Base-by-base conservation (phyloP, 1,139 yeast species). In the Geotrichum candidum region DNA sequence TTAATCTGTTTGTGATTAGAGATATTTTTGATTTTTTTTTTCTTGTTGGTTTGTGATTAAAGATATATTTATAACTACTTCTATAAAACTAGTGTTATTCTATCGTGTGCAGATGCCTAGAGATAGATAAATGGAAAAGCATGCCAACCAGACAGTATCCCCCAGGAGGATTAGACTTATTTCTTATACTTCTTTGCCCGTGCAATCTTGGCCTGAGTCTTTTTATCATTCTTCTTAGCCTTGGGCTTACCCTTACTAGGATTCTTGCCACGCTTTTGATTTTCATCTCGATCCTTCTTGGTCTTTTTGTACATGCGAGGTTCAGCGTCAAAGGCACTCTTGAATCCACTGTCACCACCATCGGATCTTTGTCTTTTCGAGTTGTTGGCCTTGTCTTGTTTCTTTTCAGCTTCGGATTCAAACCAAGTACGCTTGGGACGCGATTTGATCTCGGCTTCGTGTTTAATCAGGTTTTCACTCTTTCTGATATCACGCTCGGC, bases 351-450 rank as follows among this genome's bases (percentile, higher is more conserved):
- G 63, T 74, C 73, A 64, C 82, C 91, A 51, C 78, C 76, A 57
- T 83, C 82, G 68, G 82, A 82, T 72, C 88, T 82, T 77, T 87
- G 84, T 73, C 84, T 84, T 65, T 85, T 82, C 61, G 78, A 74
- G 60, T 81, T 83, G 71, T 79, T 71, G 18, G 77, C 82, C 38
- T 53, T 57, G 18, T 52, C 53, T 22, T 57, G 56, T 68, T 83
- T 84, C 78, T 87, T 88, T 51, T 89, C 95, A 66, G 80, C 78
- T 65, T 87, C 92, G 52, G 83, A 77, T 74, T 90, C 95, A 76
- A 94, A 94, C 99, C 99, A 94, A 0, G 99, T 94, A 78, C 99
- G 85, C 76, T 84, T 90, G 41, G 99, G 99, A 71, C 98, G 83
- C 1, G 96, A 79, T 67, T 84, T 83, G 71, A 94, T 94, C 74